Evolutionary conservation across 2,329 filamentous ascomycete genomes (phyloP), one percentile per base, ranked within the genome.

Genomic region (Paecilomyces sp.): DNA sequence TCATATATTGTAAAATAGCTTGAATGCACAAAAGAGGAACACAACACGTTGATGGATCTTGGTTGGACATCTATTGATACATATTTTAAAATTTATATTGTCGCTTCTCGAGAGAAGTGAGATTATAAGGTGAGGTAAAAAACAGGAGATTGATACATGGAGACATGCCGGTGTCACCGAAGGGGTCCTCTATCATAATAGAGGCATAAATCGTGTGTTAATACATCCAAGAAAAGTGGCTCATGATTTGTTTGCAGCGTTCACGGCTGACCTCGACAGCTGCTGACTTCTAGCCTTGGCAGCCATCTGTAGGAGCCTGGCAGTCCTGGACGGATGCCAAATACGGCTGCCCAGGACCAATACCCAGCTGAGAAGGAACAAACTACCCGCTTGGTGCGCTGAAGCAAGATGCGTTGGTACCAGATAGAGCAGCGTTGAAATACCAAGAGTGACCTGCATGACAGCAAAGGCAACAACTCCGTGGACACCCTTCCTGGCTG

Each of bases 341-440:
- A 95, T 76, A 50, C 91, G 83, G 67, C 88, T 91, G 11, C 90
- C 90, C 41, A 97, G 79, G 0, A 97, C 83, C 24, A 96, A 79
- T 0, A 88, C 88, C 53, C 91, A 91, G 0, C 91, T 95, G 62
- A 99, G 77, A 22, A 99, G 79, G 1, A 90, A 91, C 65, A 99
- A 77, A 61, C 88, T 90, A 47, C 94, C 93, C 1, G 94, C 94
- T 77, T 99, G 94, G 75, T 99, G 94, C 7, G 91, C 87, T 2
- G 93, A 92, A 0, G 93, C 94, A 9, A 99, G 80, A 63, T 89
- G 88, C 2, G 88, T 89, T 3, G 95, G 94, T 0, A 99, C 92
- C 73, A 99, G 88, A 78, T 97, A 97, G 68, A 96, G 88, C 61
- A 99, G 81, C 0, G 94, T 99, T 64, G 83, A 86, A 73, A 99